A percentile compares a stretch with the other conserved stretches of the same genome.
phyloP scores from a whole-genome alignment of 2,329 filamentous ascomycete genomes.

The Penicillium sp. region DNA sequence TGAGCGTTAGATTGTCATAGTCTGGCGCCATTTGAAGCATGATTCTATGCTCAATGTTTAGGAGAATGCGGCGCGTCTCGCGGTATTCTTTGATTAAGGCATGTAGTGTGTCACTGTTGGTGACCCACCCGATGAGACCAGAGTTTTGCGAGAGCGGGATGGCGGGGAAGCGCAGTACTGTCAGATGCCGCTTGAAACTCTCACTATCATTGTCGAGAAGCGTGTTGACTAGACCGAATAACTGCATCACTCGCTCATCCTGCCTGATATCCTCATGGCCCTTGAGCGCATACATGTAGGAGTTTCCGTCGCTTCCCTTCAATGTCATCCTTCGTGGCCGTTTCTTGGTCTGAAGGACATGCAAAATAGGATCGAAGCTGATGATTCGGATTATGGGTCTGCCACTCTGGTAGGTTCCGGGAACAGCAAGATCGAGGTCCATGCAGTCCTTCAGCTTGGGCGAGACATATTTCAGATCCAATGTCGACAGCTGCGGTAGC shows the following conservation, averaged over 20 bases:
- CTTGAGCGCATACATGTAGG: constrained; percentile 90
- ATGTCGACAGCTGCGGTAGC: constrained; percentile 85
- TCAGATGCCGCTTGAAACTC: constrained; percentile 94
- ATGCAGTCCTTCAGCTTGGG: constrained; percentile 86
- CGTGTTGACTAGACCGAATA: constrained; percentile 97
- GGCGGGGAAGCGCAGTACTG: constrained; percentile 94
- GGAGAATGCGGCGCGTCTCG: constrained; percentile 92
- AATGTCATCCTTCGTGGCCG: constrained; percentile 87
- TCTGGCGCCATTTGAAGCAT: constrained; percentile 99
- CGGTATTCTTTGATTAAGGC: constrained; percentile 97
- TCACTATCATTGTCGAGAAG: constrained; percentile 92
- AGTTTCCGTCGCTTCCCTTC: constrained; percentile 84
- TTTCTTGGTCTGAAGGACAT: constrained; percentile 96
- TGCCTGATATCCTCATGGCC: constrained; percentile 99
- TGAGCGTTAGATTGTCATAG: constrained; percentile 96
- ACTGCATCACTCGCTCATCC: constrained; percentile 98
- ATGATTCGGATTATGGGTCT: constrained; percentile 81
- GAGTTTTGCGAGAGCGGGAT: constrained; percentile 97
- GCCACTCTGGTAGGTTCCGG: constrained; percentile 86
- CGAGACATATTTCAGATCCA: constrained; percentile 96
- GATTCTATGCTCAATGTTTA: constrained; percentile 99
- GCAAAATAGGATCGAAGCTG: constrained; percentile 87
- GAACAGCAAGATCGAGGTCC: constrained; percentile 91
- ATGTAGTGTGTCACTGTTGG: constrained; percentile 96
- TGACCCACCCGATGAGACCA: constrained; percentile 93